Percentiles rank a stretch among this genome's conserved stretches.
Evolutionary conservation across 2,329 filamentous ascomycete genomes (phyloP).

Genomic region (Clonostachys sp.): DNA sequence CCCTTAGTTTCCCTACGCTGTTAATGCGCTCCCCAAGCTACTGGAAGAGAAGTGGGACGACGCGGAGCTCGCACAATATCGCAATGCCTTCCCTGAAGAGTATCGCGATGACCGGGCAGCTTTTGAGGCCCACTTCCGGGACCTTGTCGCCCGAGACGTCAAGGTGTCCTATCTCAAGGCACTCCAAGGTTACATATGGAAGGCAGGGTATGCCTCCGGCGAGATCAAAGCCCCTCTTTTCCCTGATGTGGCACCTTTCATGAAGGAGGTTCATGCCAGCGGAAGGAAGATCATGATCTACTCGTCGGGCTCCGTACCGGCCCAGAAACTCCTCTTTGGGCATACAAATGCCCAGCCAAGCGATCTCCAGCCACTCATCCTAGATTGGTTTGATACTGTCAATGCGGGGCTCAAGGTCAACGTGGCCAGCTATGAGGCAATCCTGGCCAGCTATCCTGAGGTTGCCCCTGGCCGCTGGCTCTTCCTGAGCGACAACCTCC

Average conservation of each 20-base stretch:
- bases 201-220: conserved; percentile 66
- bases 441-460: conserved; percentile 40
- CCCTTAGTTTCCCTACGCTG: conserved; percentile 70
- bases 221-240: conserved; percentile 70
- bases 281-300: conserved; percentile 68
- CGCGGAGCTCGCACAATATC: conserved; percentile 60
- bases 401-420: conserved; percentile 75
- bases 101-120: conserved; percentile 52
- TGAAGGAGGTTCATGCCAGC: conserved; percentile 52
- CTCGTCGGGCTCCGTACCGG: conserved; percentile 74
- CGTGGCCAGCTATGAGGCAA: conserved; percentile 60
- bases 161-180: conserved; percentile 76
- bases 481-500: conserved; percentile 79
- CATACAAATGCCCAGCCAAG: conserved; percentile 55
- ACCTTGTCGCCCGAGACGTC: conserved; percentile 67
- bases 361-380: conserved; percentile 56
- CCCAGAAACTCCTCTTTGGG: conserved; percentile 75
- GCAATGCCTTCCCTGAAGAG: conserved; percentile 65
- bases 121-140: conserved; percentile 62
- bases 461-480: conserved; percentile 51
- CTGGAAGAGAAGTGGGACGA: conserved; percentile 64
- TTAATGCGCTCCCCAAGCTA: conserved; percentile 59
- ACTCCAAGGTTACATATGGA: conserved; percentile 77
- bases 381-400: conserved; percentile 73
- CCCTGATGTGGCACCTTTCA: conserved; percentile 62